Percentiles rank a stretch among this genome's conserved stretches.
Conservation (phyloP, 78 protist genomes). For the Cavenderia fasciculata region DNA sequence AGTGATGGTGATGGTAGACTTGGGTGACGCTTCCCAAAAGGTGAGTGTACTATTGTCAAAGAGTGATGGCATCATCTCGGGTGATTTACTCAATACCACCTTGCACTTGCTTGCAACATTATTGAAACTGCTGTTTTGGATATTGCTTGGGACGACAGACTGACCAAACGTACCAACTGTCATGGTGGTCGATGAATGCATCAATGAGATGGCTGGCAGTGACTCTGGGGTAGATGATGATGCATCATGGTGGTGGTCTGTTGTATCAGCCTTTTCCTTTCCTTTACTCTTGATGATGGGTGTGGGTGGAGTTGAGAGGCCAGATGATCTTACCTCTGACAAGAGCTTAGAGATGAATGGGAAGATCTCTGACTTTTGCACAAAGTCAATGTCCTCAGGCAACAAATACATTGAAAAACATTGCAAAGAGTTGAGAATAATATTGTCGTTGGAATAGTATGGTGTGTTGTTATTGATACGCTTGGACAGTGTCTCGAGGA, state of each 20-base stretch:
- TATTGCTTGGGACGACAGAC: neutral
- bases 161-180: neutral
- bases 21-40: constrained; percentile 57
- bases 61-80: constrained; percentile 63
- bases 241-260: neutral
- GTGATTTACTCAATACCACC: constrained; percentile 30
- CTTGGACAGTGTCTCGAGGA: constrained; percentile 28
- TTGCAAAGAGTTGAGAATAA: constrained; percentile 35
- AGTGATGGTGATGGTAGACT: neutral
- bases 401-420: constrained; percentile 55
- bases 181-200: neutral
- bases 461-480: constrained; percentile 29
- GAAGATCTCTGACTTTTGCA: constrained; percentile 49
- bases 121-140: neutral
- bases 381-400: constrained; percentile 53
- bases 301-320: neutral
- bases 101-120: constrained; percentile 58
- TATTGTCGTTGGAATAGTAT: constrained; percentile 11
- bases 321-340: constrained; percentile 27
- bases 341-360: constrained; percentile 54
- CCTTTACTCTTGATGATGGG: neutral
- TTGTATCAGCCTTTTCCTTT: neutral
- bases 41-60: constrained; percentile 58
- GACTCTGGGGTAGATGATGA: neutral
- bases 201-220: neutral